Evolutionary conservation across 495 filamentous ascomycete species (phyloP).

Genomic region (Zalerion maritima): DNA sequence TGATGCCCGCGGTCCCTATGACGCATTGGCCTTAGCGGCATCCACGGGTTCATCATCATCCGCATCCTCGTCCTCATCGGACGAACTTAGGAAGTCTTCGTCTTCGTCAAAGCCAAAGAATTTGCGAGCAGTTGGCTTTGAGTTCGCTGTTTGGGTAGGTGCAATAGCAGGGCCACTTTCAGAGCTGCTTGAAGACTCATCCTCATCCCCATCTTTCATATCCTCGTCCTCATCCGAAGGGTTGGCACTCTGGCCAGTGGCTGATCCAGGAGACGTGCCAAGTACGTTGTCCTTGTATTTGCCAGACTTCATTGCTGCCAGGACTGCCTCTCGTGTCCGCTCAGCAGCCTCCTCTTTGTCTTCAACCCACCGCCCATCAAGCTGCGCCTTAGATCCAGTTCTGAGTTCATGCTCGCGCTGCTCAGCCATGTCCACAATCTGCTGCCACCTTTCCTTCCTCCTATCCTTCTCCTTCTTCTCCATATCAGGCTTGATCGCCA

Average conservation of each 20-base stretch:
- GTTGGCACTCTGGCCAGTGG: no score
- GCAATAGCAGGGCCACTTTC: constrained; percentile 15
- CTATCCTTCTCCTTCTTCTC: constrained; percentile 81
- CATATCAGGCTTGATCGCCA: constrained; percentile 94
- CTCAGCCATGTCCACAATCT: constrained; percentile 72
- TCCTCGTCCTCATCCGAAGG: constrained; percentile 34
- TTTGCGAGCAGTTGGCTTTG: constrained; percentile 31
- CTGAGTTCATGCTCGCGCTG: constrained; percentile 64
- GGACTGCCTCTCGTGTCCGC: constrained; percentile 70
- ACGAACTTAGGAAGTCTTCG: constrained; percentile 74
- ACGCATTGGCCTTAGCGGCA: constrained; percentile 20
- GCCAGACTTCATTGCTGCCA: constrained; percentile 58
- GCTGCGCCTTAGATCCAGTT: constrained; percentile 48
- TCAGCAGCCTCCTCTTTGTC: constrained; percentile 75
- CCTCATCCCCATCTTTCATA: constrained; percentile 17
- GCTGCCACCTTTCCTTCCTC: constrained; percentile 63
- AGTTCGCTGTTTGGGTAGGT: constrained; percentile 23
- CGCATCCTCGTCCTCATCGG: constrained; percentile 45
- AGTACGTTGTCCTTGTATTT: constrained; percentile 38
- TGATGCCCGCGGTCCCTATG: no score
- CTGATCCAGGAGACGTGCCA: constrained; percentile 24
- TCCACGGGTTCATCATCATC: constrained; percentile 11
- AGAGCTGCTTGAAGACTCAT: constrained; percentile 20
- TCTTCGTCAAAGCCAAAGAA: constrained; percentile 87
- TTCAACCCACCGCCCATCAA: constrained; percentile 89